A percentile compares a stretch with the other conserved stretches of the same genome.
Evolutionary conservation across 1,139 yeast genomes (phyloP).

Genomic region (Yamadazyma aaseri): DNA sequence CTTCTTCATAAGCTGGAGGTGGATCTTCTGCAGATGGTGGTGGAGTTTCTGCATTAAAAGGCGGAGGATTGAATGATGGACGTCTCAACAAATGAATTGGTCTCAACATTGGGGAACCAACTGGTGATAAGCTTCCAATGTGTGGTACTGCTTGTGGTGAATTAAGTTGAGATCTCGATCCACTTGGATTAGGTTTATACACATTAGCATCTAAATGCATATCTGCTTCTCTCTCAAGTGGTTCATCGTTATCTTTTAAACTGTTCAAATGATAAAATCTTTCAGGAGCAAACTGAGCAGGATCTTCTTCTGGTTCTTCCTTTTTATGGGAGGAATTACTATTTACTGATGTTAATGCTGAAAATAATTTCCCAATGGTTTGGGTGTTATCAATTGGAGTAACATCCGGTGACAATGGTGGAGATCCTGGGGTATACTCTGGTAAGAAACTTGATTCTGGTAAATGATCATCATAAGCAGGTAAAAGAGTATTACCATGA

Average conservation of each 20-base stretch:
- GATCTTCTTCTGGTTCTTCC: conserved; percentile 3
- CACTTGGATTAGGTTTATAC: conserved; percentile 53
- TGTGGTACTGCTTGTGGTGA: conserved; percentile 63
- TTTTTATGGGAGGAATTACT: conserved; percentile 11
- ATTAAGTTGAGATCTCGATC: conserved; percentile 31
- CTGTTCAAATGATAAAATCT: conserved; percentile 33
- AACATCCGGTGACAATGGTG: conserved; percentile 57
- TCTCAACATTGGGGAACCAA: conserved; percentile 29
- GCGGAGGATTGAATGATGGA: conserved; percentile 44
- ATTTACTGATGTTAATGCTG: conserved; percentile 12
- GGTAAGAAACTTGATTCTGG: conserved; percentile 20
- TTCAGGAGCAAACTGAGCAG: conserved; percentile 7
- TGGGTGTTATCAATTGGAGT: conserved; percentile 40
- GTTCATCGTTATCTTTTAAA: conserved; percentile 29
- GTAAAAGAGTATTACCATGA: conserved; percentile 70
- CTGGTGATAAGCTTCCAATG: conserved; percentile 42
- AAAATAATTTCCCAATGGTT: conserved; percentile 16
- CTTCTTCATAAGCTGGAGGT: conserved; percentile 42
- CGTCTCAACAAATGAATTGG: conserved; percentile 36
- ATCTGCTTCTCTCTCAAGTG: conserved; percentile 39
- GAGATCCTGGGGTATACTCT: conserved; percentile 22
- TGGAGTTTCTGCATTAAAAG: conserved; percentile 36
- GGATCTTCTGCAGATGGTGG: conserved; percentile 25
- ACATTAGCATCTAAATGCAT: conserved; percentile 59
- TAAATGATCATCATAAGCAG: conserved; percentile 45